phyloP scores from a whole-genome alignment of 371 early-diverging fungal species.

The Mucor piriformis region DNA sequence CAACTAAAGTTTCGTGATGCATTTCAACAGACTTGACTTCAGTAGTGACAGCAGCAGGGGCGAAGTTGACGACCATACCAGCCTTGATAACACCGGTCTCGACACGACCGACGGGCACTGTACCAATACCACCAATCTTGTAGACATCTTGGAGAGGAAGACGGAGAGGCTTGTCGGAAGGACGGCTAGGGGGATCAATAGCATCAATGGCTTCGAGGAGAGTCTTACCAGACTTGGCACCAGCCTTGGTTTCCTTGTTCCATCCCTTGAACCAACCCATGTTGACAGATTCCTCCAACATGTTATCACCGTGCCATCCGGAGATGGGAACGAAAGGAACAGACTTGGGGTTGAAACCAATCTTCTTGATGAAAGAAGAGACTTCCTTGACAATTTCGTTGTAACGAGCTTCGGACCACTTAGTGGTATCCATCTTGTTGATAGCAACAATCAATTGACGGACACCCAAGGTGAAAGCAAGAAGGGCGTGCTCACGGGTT shows the following conservation, averaged over 20 bases:
- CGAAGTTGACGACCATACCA: constrained; percentile 93
- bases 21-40: constrained; percentile 99
- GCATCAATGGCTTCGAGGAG: constrained; percentile 93
- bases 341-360: constrained; percentile 89
- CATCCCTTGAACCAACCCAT: constrained; percentile 97
- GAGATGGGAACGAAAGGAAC: constrained; percentile 97
- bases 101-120: constrained; percentile 97
- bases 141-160: constrained; percentile 97
- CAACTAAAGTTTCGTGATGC: constrained; percentile 93
- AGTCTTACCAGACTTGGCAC: constrained; percentile 85
- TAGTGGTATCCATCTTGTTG: constrained; percentile 99
- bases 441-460: constrained; percentile 95
- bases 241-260: constrained; percentile 86
- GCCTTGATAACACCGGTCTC: constrained; percentile 93
- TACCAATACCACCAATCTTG: constrained; percentile 98
- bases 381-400: constrained; percentile 93
- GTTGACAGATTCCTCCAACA: constrained; percentile 89
- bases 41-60: constrained; percentile 86
- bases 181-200: constrained; percentile 91
- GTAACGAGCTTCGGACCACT: constrained; percentile 93
- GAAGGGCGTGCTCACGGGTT: constrained; percentile 99
- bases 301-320: constrained; percentile 97
- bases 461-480: constrained; percentile 97
- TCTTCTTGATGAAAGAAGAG: constrained; percentile 93
- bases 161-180: constrained; percentile 95